Conservation (phyloP, 306 rosid species). For the Vachellia pachyceras region DNA sequence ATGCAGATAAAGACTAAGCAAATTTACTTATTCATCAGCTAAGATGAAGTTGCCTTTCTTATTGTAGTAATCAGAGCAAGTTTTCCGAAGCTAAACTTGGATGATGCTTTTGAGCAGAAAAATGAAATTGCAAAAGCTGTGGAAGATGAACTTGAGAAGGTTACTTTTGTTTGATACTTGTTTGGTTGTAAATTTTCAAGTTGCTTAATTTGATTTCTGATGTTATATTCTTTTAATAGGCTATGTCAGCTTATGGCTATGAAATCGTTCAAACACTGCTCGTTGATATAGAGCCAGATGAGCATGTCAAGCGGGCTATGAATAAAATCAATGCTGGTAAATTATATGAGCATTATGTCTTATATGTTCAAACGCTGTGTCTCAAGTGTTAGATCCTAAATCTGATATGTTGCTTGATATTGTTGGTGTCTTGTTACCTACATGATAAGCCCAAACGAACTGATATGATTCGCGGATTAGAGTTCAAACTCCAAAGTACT, state of each 20-base stretch:
- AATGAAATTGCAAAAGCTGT: constrained; percentile 92
- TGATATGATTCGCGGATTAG: background rate
- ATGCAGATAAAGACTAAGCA: constrained; percentile 19
- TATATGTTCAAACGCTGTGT: background rate
- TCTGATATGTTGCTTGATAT: constrained; percentile 7
- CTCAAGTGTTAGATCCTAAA: constrained; percentile 11
- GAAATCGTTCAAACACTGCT: constrained; percentile 95
- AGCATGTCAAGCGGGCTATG: constrained; percentile 93
- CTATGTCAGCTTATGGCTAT: constrained; percentile 95
- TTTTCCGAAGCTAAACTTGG: constrained; percentile 91
- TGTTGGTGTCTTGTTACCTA: constrained; percentile 1
- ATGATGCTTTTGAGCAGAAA: constrained; percentile 94
- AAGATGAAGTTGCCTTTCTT: constrained; percentile 26
- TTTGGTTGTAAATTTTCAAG: constrained; percentile 10
- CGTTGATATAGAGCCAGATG: constrained; percentile 89
- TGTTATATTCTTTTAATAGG: constrained; percentile 54
- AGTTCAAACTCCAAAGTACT: background rate
- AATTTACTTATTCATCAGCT: constrained; percentile 21
- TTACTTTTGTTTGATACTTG: constrained; percentile 29
- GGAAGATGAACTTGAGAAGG: constrained; percentile 94
- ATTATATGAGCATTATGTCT: constrained; percentile 21
- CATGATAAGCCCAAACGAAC: background rate
- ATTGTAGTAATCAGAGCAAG: constrained; percentile 83
- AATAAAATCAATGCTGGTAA: constrained; percentile 96
- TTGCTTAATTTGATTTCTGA: constrained; percentile 31